These are phyloP conservation scores for Vitis rotundifolia DNA, from an alignment of 164 flowering plant species.

Conservation along the genomic window DNA sequence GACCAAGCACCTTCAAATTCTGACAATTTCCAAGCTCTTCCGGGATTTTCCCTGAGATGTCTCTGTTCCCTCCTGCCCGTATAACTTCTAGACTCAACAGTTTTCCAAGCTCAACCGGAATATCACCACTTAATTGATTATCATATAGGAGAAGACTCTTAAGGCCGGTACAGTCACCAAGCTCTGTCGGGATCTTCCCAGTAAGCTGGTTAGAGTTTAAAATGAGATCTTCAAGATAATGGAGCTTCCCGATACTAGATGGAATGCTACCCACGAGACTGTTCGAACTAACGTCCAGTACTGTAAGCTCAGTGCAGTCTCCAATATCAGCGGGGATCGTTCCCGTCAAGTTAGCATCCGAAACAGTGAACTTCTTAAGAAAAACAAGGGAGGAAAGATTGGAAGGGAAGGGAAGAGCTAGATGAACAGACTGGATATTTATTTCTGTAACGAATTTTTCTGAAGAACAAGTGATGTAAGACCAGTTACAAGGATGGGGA, in stretches of 20 bases:
- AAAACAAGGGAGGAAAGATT: conserved; percentile 32
- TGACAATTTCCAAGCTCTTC: conserved; percentile 3
- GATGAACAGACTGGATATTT: conserved; percentile 38
- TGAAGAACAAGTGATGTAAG: conserved; percentile 46
- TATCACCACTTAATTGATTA: conserved; percentile 14
- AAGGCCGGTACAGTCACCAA: conserved; percentile 7
- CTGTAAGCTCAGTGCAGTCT: conserved; percentile 42
- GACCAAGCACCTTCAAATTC: conserved; percentile 46
- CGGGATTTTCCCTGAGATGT: conserved; percentile 1
- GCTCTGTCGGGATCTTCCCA: conserved; percentile 30
- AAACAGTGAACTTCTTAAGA: neutral
- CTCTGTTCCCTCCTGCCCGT: conserved; percentile 4
- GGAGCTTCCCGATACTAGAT: conserved; percentile 33
- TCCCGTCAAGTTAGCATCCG: conserved; percentile 27
- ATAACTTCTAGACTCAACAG: neutral
- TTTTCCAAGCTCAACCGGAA: conserved; percentile 6
- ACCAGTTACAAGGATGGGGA: conserved; percentile 64
- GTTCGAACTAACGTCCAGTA: conserved; percentile 54
- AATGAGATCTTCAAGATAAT: conserved; percentile 35
- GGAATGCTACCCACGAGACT: conserved; percentile 52
- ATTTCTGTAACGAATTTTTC: conserved; percentile 42
- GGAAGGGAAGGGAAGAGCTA: conserved; percentile 44
- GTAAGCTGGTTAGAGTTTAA: conserved; percentile 54
- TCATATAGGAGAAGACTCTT: neutral
- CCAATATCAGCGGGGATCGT: conserved; percentile 63